Base-by-base conservation (phyloP, 768 basidiomycete genomes). In the Chiua virens region DNA sequence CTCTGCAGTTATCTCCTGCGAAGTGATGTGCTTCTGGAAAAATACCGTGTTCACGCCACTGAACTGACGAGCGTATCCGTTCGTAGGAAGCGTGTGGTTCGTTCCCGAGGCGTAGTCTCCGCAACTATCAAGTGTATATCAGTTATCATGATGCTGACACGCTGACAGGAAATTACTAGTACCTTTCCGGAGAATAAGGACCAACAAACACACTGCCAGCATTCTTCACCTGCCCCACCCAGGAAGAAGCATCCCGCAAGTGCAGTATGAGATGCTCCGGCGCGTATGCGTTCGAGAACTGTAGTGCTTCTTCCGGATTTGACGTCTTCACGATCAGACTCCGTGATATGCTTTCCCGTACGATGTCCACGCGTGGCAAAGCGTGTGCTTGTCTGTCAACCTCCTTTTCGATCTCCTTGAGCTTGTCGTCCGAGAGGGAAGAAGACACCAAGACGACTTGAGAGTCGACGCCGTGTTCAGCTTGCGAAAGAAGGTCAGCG, bases 31-130 rank as follows among this genome's bases (percentile, higher is more conserved):
- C 71, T 99, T 99, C 67, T 98, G 95, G 87, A 98, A 99, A 2
- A 93, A 94, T 9, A 82, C 75, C 1, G 96, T 98, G 74, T 96
- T 98, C 59, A 99, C 97, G 5, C 97, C 97, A 59, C 94, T 97
- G 75, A 95, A 99, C 67, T 98, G 97, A 44, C 92, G 85, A 21
- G 97, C 97, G 68, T 94, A 99, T 21, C 96, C 94, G 55, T 92
- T 93, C 10, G 92, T 97, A 34, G 96, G 96, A 21, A 99, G 77
- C 0, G 96, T 98, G 75, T 99, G 97, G 70, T 99, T 99, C 8
- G 97, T 98, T 18, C 97, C 97, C 0, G 96, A 98, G 7, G 96
- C 96, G 61, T 98, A 99, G 70, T 99, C 97, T 27, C 97, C 97
- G 69, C 93, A 98, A 59, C 96, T 98, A 59, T 37, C 41, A 44